These are phyloP conservation scores for Citrus hindsii DNA, from an alignment of 345 rosid genomes.

Conservation along the genomic window DNA sequence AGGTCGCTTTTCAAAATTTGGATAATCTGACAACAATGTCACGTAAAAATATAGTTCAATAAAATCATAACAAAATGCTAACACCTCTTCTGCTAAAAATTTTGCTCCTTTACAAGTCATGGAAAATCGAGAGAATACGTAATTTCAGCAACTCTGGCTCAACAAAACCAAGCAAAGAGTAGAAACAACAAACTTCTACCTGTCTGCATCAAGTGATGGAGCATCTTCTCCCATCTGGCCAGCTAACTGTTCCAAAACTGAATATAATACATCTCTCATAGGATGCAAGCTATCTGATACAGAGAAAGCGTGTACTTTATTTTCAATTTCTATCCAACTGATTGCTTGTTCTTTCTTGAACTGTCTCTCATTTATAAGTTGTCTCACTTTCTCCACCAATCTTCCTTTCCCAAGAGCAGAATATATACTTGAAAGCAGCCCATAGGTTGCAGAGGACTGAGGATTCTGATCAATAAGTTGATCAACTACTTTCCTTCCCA, in stretches of 20 bases:
- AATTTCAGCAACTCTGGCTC: not conserved
- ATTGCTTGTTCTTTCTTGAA: slow-evolving; percentile 49
- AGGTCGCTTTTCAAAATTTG: slow-evolving; percentile 3
- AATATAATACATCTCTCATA: slow-evolving; percentile 40
- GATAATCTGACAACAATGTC: slow-evolving; percentile 1
- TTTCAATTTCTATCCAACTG: slow-evolving; percentile 62
- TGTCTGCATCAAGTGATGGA: slow-evolving; percentile 24
- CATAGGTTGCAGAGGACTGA: slow-evolving; percentile 51
- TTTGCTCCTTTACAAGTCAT: slow-evolving; percentile 10
- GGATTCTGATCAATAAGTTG: slow-evolving; percentile 48
- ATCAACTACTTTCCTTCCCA: slow-evolving; percentile 58
- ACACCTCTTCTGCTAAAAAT: not conserved
- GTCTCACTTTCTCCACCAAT: slow-evolving; percentile 51
- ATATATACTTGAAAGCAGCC: slow-evolving; percentile 50
- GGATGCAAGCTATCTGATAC: slow-evolving; percentile 49
- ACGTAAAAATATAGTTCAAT: slow-evolving; percentile 10
- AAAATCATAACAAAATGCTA: not conserved
- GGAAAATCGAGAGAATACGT: not conserved
- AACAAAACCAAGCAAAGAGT: slow-evolving; percentile 1
- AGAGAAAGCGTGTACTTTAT: slow-evolving; percentile 46
- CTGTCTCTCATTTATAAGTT: slow-evolving; percentile 42
- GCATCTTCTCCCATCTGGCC: slow-evolving; percentile 42
- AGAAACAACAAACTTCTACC: slow-evolving; percentile 17
- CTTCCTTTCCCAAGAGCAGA: slow-evolving; percentile 58
- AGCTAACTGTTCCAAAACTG: slow-evolving; percentile 39